Conservation (phyloP, 106 monocot genomes). For the Agapanthus africanus region DNA sequence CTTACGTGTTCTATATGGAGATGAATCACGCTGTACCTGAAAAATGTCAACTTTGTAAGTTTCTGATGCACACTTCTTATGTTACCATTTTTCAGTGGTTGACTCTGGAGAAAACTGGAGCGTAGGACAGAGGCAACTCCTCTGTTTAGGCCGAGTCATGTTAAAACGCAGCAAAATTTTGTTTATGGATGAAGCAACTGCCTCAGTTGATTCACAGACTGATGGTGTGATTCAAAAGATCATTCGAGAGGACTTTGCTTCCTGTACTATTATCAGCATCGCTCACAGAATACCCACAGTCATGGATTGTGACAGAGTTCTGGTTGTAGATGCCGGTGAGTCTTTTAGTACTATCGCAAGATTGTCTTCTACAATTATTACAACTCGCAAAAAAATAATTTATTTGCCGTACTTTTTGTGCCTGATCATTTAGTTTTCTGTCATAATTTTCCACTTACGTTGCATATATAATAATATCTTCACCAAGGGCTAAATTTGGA, state of each 20-base stretch:
- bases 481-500: background rate
- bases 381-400: background rate
- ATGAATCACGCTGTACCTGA: no score
- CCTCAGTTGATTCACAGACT: slow-evolving; percentile 68
- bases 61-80: no score
- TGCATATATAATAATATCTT: background rate
- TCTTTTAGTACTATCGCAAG: background rate
- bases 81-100: slow-evolving; percentile 41
- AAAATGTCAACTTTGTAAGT: no score
- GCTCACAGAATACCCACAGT: slow-evolving; percentile 81
- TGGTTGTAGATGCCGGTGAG: slow-evolving; percentile 62
- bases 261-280: slow-evolving; percentile 69
- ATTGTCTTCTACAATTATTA: no score
- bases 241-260: slow-evolving; percentile 54
- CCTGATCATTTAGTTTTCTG: no score
- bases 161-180: slow-evolving; percentile 49
- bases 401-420: background rate
- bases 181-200: slow-evolving; percentile 70
- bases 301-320: slow-evolving; percentile 71
- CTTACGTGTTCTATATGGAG: no score
- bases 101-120: slow-evolving; percentile 81
- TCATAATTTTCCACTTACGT: background rate
- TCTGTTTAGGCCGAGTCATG: slow-evolving; percentile 65
- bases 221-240: slow-evolving; percentile 68
- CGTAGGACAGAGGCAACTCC: slow-evolving; percentile 70